Evolutionary conservation across 495 filamentous ascomycete genomes (phyloP).

Genomic region (Ramalina peruviana): DNA sequence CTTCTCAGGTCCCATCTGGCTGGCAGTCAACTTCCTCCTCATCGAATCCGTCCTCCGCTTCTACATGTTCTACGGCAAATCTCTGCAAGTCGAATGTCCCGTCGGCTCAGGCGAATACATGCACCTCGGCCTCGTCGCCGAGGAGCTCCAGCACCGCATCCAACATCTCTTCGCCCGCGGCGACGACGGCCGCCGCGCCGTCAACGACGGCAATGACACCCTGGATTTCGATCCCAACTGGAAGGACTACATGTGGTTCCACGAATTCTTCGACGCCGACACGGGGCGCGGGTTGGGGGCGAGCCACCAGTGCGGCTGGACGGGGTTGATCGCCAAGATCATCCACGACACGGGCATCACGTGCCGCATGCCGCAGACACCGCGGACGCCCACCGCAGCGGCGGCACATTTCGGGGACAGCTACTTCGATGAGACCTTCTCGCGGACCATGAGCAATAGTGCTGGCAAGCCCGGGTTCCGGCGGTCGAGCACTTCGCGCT

Average conservation of each 20-base stretch:
- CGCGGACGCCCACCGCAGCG: constrained; percentile 66
- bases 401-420: constrained; percentile 43
- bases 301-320: constrained; percentile 95
- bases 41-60: constrained; percentile 86
- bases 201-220: constrained; percentile 67
- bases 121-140: constrained; percentile 92
- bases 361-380: constrained; percentile 86
- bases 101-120: constrained; percentile 88
- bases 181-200: constrained; percentile 72
- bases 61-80: constrained; percentile 87
- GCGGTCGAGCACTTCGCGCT: constrained; percentile 69
- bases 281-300: constrained; percentile 78
- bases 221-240: constrained; percentile 85
- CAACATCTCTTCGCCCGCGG: constrained; percentile 79
- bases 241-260: constrained; percentile 89
- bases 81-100: constrained; percentile 81
- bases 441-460: constrained; percentile 23
- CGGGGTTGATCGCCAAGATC: constrained; percentile 88
- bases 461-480: constrained; percentile 42
- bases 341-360: constrained; percentile 91
- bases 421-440: constrained; percentile 90
- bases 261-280: constrained; percentile 95
- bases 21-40: constrained; percentile 89
- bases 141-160: constrained; percentile 88
- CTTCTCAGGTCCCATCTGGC: constrained; percentile 61